Base-by-base conservation (phyloP, 805 yeast species). In the Lipomyces chichibuensis region DNA sequence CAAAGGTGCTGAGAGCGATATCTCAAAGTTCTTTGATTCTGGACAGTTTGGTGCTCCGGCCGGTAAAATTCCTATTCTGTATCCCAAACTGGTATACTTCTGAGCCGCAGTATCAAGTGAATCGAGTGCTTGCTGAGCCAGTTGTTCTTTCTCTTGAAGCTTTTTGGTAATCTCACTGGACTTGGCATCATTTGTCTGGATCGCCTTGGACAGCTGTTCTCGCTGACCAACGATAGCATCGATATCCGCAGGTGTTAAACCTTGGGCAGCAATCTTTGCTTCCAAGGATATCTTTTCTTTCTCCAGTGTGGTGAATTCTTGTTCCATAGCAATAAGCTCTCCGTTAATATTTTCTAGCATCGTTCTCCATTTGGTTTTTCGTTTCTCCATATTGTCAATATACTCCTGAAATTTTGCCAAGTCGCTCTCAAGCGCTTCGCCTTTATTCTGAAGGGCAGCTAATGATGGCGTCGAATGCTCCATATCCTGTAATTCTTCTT, bases 321-420 rank as follows among this genome's bases (percentile, higher is more conserved):
- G 72, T 61, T 80, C 81, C 66, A 85, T 79, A 51, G 77, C 75
- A 1, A 74, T 77, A 55, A 88, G 83, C 73, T 90, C 95, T 6
- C 75, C 77, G 39, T 82, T 80, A 66, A 90, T 83, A 70, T 85
- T 85, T n/a, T 82, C 80, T 59, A 91, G 75, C 56, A 86, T 84
- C 20, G 77, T 71, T 1, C 84, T 81, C 95, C 97, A 90, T 74
- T 86, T 87, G 14, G 76, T 71, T 71, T 87, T 88, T 67, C 91
- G 82, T 55, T 70, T 72, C 71, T 87, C 85, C 85, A 90, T 87
- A 7, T 85, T 82, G 56, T 85, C 85, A 62, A 90, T 86, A 74
- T 89, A 91, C n/a, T 87, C 88, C 72, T 85, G 83, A 73, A 91
- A 89, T 76, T 89, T 89, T 56, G 80, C 79, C 55, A 89, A 81